Conservation (phyloP, 2,329 filamentous ascomycete genomes). For the Aspergillus viridinutans region DNA sequence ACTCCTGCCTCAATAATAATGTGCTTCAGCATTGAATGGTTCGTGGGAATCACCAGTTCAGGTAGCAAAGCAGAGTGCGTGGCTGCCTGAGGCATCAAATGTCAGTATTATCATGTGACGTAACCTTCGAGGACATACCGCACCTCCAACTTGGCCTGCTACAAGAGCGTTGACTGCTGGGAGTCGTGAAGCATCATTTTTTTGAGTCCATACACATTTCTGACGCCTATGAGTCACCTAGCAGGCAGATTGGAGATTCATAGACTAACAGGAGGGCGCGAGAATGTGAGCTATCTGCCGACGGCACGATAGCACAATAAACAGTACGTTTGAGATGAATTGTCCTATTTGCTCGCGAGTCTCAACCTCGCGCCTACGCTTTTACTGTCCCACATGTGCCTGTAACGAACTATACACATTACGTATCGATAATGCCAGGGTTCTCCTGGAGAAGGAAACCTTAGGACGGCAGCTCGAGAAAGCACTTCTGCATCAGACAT, state of each 20-base stretch:
- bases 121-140: background rate
- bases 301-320: constrained; percentile 8
- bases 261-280: constrained; percentile 16
- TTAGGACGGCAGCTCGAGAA: constrained; percentile 43
- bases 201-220: background rate
- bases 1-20: background rate
- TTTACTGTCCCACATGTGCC: constrained; percentile 67
- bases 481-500: constrained; percentile 15
- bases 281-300: constrained; percentile 16
- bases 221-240: background rate
- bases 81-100: background rate
- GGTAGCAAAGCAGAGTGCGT: background rate
- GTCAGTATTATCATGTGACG: background rate
- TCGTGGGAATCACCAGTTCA: background rate
- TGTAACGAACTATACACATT: constrained; percentile 64
- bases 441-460: constrained; percentile 61
- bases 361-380: constrained; percentile 56
- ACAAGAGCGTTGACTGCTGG: background rate
- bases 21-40: background rate
- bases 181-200: background rate
- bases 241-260: background rate
- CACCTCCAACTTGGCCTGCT: background rate
- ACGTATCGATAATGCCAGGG: constrained; percentile 57
- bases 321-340: constrained; percentile 50
- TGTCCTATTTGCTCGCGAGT: constrained; percentile 62